Evolutionary conservation across 208 protist genomes (phyloP).

Genomic region (Leishmania tarentolae): DNA sequence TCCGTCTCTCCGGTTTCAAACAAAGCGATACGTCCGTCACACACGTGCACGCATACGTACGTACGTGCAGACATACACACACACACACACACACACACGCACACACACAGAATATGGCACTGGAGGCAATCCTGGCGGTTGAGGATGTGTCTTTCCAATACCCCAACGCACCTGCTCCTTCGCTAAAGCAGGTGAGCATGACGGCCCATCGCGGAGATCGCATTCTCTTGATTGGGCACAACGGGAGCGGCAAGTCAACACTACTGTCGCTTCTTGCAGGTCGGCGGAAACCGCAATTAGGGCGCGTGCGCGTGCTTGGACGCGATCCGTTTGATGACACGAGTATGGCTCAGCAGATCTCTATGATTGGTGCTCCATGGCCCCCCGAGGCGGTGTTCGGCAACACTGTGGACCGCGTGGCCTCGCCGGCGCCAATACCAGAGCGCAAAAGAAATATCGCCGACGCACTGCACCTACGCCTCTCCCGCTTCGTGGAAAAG

Average conservation of each 20-base stretch:
- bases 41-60: not conserved
- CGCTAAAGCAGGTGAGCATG: constrained; percentile 41
- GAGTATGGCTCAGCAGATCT: constrained; percentile 46
- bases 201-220: constrained; percentile 57
- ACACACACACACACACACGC: not conserved
- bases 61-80: not conserved
- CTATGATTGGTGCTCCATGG: constrained; percentile 68
- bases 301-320: constrained; percentile 59
- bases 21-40: not conserved
- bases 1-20: not conserved
- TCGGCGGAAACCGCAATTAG: constrained; percentile 55
- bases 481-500: constrained; percentile 53
- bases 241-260: constrained; percentile 96
- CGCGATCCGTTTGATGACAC: constrained; percentile 86
- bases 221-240: constrained; percentile 94
- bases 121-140: constrained; percentile 32
- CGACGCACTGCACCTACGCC: constrained; percentile 47
- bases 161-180: constrained; percentile 19
- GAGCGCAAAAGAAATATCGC: constrained; percentile 41
- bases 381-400: constrained; percentile 78
- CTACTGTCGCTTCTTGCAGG: constrained; percentile 93
- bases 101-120: not conserved
- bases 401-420: constrained; percentile 67
- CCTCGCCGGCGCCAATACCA: constrained; percentile 39
- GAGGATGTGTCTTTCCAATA: constrained; percentile 53